Evolutionary conservation across 352 stramenopile species (phyloP), one percentile per base, ranked within the genome.

Genomic region (Phytophthora tentaculata): DNA sequence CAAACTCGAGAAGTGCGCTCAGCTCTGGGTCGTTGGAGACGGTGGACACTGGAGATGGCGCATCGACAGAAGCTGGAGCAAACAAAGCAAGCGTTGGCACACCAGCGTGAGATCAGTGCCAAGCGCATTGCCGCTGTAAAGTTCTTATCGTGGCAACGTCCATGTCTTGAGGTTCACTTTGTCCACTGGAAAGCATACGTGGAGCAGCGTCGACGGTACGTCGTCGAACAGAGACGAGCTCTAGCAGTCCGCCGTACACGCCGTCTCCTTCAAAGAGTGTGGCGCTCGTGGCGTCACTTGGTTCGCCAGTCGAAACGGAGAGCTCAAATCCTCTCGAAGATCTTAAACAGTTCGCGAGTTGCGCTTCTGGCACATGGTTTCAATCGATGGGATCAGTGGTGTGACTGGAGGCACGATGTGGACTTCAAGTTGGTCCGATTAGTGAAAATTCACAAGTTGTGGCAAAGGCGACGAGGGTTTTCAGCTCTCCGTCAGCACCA

Each of bases 101-200:
- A 48, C 8, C 53, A 74, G 24, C 56, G 64, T 20, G 23, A 54
- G 14, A 26, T 22, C 2, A 77, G n/a, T 37, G 61, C 72, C 29
- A 67, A 69, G 24, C 61, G 56, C 17, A 64, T 80, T 24, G 72
- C 69, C 10, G 53, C 39, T 22, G 54, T 51, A 3, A 73, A 74
- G 51, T 76, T 68, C 43, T 52, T 71, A 24, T 56, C 69, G 5
- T 78, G 71, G 72, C 71, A 74, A 49, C 56, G 56, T 2, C 54
- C 64, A 29, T 82, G 72, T 43, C 37, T 82, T 10, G 55, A 67
- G 43, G 41, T 22, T 5, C 61, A 63, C 24, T 80, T 82, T 17
- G 35, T 61, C 9, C 61, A 54, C 19, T 82, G 75, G 75, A 67
- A 67, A 52, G 5, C 55, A 2, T 23, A 41, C 9, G 39, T 70